Base-by-base conservation (phyloP, 1,284 basidiomycete genomes). In the Ceratobasidium theobromae region DNA sequence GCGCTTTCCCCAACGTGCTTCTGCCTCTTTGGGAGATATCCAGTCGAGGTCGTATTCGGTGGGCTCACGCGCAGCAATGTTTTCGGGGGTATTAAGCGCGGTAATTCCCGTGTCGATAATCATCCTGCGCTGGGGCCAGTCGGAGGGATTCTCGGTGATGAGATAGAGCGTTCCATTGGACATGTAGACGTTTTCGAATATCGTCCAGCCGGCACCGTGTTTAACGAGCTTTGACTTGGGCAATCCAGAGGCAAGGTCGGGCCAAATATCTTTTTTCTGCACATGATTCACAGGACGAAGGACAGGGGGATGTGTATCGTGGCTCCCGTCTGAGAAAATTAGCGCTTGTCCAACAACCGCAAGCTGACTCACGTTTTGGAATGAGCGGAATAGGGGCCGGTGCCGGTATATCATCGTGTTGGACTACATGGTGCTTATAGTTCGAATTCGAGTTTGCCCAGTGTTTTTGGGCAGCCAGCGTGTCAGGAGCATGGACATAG, bases 101-200 rank as follows among this genome's bases (percentile, higher is more conserved):
- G 33, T 45, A 14, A 67, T 40, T 4, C 68, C 65, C 8, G 55
- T 65, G 14, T 58, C 62, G n/a, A 41, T 69, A 65, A 69, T 70
- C 52, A 65, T 57, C 32, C 67, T 35, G 21, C 65, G 27, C 1
- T 23, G 28, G 16, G 68, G 68, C 45, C 55, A 69, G 2, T 28
- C 30, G 12, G 40, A 27, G 5, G 52, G 40, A 32, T 69, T 32
- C 38, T 58, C 55, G 0, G 68, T 46, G 18, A 67, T 51, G 27
- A 67, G 60, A 23, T 41, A 69, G 9, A 69, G 27, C 23, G 65
- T 67, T 8, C 68, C 65, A 28, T 66, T 62, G 35, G 53, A 65
- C 65, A 69, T 67, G 66, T 69, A 69, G 5, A 70, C n/a, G 51
- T 69, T 69, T 27, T 69, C 68, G 49, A 70, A 67, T 21, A 69